Base-by-base conservation (phyloP, 768 basidiomycete genomes). In the Tulasnella sp. region DNA sequence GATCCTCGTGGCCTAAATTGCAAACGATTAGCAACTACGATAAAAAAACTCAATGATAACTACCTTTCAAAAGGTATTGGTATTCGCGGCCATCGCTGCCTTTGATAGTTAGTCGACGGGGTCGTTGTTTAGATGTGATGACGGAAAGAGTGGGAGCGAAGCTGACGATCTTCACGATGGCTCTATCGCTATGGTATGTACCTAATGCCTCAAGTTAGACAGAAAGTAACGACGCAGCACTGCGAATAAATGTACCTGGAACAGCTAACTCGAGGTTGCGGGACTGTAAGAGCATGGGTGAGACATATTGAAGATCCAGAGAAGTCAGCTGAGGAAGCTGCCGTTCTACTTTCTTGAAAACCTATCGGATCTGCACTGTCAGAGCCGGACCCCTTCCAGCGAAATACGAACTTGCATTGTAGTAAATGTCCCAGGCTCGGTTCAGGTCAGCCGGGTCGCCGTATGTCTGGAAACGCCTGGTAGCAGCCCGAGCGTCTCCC, bases 341-440 rank as follows among this genome's bases (percentile, higher is more conserved):
- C 85, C 96, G 98, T 83, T 98, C 94, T 77, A 99, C 91, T 83
- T 94, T 95, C 84, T 94, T 94, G 88, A 99, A 99, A 42, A 98
- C 93, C 94, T 96, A 80, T 35, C 77, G 32, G 55, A 70, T 32
- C 51, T 55, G 46, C 16, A 16, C 79, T 70, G 42, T 73, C 26
- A 78, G 35, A 67, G 16, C n/a, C 9, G 29, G 16, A 10, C 55
- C 39, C 20, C 39, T 67, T 46, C 48, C 11, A 42, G 18, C 10
- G 11, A 6, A 23, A 20, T n/a, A 84, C 91, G 80, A 82, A 95
- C 95, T 71, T 90, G 90, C 55, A 26, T 57, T 57, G 82, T 98
- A 99, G 84, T 99, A 99, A 37, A 98, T 96, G 82, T 99, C 98
- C 98, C 98, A 99, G 42, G 98, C 98, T 82, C 93, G 94, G 83